These are phyloP conservation scores for Fusarium hostae DNA, from an alignment of 2,329 filamentous ascomycete species.

Conservation along the genomic window DNA sequence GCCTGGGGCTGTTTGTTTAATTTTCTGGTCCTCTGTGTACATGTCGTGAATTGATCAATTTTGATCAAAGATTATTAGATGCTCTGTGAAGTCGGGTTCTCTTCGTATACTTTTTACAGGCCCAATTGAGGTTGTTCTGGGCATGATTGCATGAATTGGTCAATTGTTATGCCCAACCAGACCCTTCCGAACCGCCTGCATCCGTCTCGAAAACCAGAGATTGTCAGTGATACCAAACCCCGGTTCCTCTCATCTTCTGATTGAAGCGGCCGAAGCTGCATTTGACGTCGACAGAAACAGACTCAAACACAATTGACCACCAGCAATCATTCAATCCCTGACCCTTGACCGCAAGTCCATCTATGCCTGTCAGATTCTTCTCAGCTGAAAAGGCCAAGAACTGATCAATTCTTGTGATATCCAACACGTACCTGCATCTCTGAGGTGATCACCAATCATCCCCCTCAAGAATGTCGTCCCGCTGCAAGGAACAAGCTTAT, in stretches of 20 bases:
- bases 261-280: not conserved
- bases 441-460: not conserved
- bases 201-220: not conserved
- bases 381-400: not conserved
- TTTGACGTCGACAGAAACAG: rapidly evolving
- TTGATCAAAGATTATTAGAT: not conserved
- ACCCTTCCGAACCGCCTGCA: not conserved
- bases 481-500: conserved; percentile 5
- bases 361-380: not conserved
- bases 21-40: not conserved
- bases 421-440: not conserved
- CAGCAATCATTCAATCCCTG: too few relatives aligned
- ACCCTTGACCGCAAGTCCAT: too few relatives aligned
- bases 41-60: not conserved
- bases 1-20: not conserved
- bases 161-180: rapidly evolving
- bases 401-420: not conserved
- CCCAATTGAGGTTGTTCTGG: not conserved
- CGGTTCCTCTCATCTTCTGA: not conserved
- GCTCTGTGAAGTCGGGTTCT: too few relatives aligned
- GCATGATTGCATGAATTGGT: not conserved
- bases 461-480: not conserved
- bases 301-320: not conserved
- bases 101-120: not conserved
- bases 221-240: not conserved